Evolutionary conservation across 306 rosid genomes (phyloP), one percentile per base, ranked within the genome.

Genomic region (Citrullus colocynthis): DNA sequence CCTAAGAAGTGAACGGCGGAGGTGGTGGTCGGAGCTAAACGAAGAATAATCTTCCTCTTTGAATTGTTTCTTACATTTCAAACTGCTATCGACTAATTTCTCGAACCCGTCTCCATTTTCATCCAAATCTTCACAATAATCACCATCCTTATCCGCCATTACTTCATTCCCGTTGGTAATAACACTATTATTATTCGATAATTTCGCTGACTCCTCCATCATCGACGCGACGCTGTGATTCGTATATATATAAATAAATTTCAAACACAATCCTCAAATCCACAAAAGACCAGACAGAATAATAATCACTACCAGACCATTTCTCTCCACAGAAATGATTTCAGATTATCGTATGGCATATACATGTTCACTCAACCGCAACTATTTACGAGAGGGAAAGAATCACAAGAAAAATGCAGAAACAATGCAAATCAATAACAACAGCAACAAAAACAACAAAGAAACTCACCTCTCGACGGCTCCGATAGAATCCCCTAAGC

Each of bases 401-500:
- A 71, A 71, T 71, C 21, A 42, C 16, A 49, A 30, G 28, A 21
- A 24, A 3, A 48, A 4, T 1, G 20, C 72, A 65, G 12, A 63
- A 63, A n/a, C 6, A 71, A 71, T 13, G 41, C 57, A 71, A 24
- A 70, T 17, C 32, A n/a, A 45, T 18, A 70, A 45, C 15, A 69
- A 0, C 30, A 69, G 37, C 9, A 24, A 0, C 6, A 11, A 65
- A 45, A 67, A 8, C 48, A 28, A 80, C 57, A 52, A 52, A 6
- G 5, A 36, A 24, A n/a, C 14, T 56, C 82, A 93, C 97, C 97
- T 91, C 44, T 88, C 85, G 16, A 81, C 82, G 54, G 94, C 89
- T 84, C 84, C 90, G 45, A 70, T 37, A 5, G 90, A 89, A 83
- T 85, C 89, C n/a, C 82, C 85, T 2, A 78, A 78, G 75, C 86